Percentiles rank a stretch among this genome's conserved stretches.
Conservation (phyloP, 139 green algal genomes). For the Trebouxia sp. region DNA sequence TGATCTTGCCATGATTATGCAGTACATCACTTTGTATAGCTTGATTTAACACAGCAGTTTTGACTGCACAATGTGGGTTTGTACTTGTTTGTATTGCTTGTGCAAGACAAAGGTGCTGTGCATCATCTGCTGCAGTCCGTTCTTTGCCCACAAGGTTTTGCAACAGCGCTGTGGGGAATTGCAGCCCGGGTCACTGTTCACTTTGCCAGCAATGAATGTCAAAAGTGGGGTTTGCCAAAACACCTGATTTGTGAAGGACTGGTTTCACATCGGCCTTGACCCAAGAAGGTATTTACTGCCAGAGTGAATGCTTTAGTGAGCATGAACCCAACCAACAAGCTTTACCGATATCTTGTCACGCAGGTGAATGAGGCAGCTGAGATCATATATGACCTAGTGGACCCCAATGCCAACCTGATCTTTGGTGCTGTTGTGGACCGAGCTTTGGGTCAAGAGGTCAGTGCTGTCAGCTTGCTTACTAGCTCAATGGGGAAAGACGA, state of each 20-base stretch:
- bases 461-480: not conserved
- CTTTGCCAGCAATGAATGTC: not conserved
- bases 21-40: not conserved
- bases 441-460: constrained; percentile 11
- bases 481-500: not conserved
- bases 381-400: constrained; percentile 90
- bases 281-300: not conserved
- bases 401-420: constrained; percentile 89
- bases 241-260: too few species aligned
- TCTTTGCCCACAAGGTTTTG: too few species aligned
- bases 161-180: too few species aligned
- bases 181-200: not conserved
- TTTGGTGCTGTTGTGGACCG: constrained; percentile 76
- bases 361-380: constrained; percentile 92
- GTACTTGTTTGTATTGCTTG: too few species aligned
- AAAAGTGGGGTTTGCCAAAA: too few species aligned
- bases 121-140: too few species aligned
- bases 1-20: not conserved
- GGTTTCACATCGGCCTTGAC: too few species aligned
- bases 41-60: too few species aligned
- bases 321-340: not conserved
- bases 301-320: too few species aligned
- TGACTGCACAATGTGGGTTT: too few species aligned
- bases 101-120: too few species aligned
- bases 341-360: too few species aligned